Evolutionary conservation across 1,284 basidiomycete genomes (phyloP), one percentile per base, ranked within the genome.

Genomic region (Cystobasidium pallidum): DNA sequence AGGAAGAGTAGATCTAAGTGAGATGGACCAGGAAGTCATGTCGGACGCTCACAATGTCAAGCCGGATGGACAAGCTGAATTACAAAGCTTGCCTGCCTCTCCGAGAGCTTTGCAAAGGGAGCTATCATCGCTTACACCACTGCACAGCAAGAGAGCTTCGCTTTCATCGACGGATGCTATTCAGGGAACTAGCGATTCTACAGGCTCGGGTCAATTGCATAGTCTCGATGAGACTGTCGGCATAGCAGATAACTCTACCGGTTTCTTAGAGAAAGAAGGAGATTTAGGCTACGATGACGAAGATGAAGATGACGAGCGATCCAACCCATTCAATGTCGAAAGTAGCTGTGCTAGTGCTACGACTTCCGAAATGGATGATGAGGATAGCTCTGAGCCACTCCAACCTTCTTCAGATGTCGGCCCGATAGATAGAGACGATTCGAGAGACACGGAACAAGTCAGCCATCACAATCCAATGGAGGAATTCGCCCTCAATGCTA

Each of bases 31-130:
- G 15, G 70, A 66, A 52, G 57, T 73, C 58, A 70, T 75, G 68
- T 61, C 75, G 47, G 73, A 74, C 30, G 66, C 65, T 19, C 73
- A 72, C 51, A 57, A 45, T 34, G 55, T 75, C 51, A 57, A 61
- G 32, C 65, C 71, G 36, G 70, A 74, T 55, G 70, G 75, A 30
- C 64, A 74, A 43, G 73, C 80, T 58, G 77, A 80, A 73, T 71
- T 72, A 30, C 78, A 79, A 70, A 77, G 78, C 75, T 66, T 74
- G 28, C 66, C 75, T 58, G 68, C 68, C 30, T 59, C 59, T 39
- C 68, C 61, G 10, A 43, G 45, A 36, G 32, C 19, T n/a, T 47
- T 30, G 19, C 64, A 30, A 45, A 66, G 64, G 59, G 45, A 45
- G 71, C 73, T 13, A 49, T 61, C 21, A 79, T 78, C 77, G 73